Evolutionary conservation across 208 protist species (phyloP), one percentile per base, ranked within the genome.

Genomic region (Wallacemonas sp.): DNA sequence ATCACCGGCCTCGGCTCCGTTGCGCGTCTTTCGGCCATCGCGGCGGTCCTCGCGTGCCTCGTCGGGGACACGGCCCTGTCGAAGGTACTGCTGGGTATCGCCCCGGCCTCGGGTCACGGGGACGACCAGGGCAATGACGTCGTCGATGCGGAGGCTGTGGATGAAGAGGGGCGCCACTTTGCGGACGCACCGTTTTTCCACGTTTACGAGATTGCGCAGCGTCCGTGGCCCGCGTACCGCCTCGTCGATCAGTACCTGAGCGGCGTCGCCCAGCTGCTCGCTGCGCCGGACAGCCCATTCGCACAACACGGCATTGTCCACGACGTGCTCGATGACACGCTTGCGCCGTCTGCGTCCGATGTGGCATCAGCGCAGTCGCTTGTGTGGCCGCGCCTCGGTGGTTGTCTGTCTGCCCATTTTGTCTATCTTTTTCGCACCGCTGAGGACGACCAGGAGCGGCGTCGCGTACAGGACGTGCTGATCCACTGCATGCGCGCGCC

Each of bases 341-440:
- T n/a, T n/a, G n/a, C n/a, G n/a, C n/a, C n/a, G n/a, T n/a, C n/a
- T n/a, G n/a, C n/a, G n/a, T n/a, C n/a, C 20, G 20, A 23, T 49
- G 18, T 22, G 44, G 20, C 44, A 22, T 49, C 44, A 5, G 11
- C 44, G 44, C 52, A 20, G 26, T 36, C 52, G 7, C 18, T 41
- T 20, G 52, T 59, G 11, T 59, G 52, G 52, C 32, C 52, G 31
- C 52, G 52, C 7, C 46, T 73, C 4, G 61, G 16, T 65, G 71
- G 67, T 10, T 44, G 48, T 20, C 16, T 74, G 31, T 25, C 49
- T 2, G 18, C 67, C 22, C 77, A 94, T 63, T 54, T 70, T 2
- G 73, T 85, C 11, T 90, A 81, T 42, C 66, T 73, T 57, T 91
- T 87, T 62, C 77, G 87, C 49, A 28, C 41, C 20, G 66, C 83